These are phyloP conservation scores for Penicillium bovifimosum DNA, from an alignment of 495 filamentous ascomycete genomes.

Conservation along the genomic window DNA sequence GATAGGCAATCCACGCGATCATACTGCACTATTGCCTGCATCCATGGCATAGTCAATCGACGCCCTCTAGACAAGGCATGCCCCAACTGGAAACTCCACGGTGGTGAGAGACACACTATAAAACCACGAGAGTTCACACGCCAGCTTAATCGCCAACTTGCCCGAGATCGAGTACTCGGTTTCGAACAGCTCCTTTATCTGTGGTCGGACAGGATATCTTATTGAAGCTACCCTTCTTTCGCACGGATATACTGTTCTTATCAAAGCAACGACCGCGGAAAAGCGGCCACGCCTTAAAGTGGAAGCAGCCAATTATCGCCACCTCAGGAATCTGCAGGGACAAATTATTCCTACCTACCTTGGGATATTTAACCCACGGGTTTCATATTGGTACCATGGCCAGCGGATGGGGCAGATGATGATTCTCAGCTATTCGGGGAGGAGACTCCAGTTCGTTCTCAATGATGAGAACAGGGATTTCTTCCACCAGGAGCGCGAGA, in stretches of 20 bases:
- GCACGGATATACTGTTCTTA: not conserved
- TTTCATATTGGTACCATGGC: not conserved
- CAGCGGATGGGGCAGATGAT: not conserved
- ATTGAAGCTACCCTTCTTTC: not conserved
- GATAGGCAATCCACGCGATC: too few relatives aligned
- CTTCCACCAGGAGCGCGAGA: not conserved
- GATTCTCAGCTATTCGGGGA: not conserved
- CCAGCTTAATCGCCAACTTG: not conserved
- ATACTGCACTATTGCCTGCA: not conserved
- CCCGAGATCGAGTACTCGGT: not conserved
- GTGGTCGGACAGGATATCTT: not conserved
- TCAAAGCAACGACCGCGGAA: not conserved
- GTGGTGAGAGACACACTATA: not conserved
- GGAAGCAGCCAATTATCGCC: slow-evolving; percentile 22
- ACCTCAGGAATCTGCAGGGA: slow-evolving; percentile 30
- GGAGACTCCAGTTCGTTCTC: not conserved
- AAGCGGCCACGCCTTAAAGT: slow-evolving; percentile 27
- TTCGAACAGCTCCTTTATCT: slow-evolving; percentile 1
- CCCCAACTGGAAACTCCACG: slow-evolving; percentile 2
- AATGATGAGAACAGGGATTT: not conserved
- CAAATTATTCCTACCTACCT: slow-evolving; percentile 32
- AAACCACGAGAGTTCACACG: not conserved
- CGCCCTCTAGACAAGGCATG: not conserved
- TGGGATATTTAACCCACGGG: slow-evolving; percentile 21
- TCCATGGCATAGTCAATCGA: not conserved